These are phyloP conservation scores for Bruguiera parviflora DNA, from an alignment of 345 rosid genomes.

Conservation along the genomic window DNA sequence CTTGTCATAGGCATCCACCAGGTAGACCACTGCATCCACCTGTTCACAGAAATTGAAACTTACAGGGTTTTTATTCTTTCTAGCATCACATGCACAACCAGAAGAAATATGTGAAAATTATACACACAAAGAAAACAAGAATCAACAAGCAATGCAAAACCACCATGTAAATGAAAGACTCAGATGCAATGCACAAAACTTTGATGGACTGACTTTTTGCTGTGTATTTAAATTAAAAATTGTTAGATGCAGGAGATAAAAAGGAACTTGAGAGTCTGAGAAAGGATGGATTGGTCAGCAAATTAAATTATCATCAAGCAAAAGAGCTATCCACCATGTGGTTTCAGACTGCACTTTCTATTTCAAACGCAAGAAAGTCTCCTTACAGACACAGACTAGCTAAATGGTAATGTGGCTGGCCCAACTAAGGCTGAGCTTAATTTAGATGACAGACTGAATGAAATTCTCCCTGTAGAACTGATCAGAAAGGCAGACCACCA, in stretches of 20 bases:
- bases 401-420: too few species aligned
- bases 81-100: background rate
- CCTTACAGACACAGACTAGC: too few species aligned
- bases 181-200: background rate
- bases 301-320: background rate
- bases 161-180: background rate
- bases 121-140: background rate
- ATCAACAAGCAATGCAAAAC: background rate
- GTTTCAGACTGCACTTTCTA: too few species aligned
- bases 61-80: background rate
- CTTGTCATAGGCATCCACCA: conserved; percentile 61
- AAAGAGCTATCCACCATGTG: too few species aligned
- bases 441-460: too few species aligned
- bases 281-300: background rate
- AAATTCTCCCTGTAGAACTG: too few species aligned
- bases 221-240: background rate
- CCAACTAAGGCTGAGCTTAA: too few species aligned
- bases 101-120: background rate
- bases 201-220: background rate
- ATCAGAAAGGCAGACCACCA: too few species aligned
- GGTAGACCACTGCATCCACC: conserved; percentile 62
- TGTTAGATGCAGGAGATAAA: background rate
- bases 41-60: conserved; percentile 6
- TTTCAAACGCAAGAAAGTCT: too few species aligned
- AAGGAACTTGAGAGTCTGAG: background rate